Evolutionary conservation across 495 filamentous ascomycete species (phyloP).

Genomic region (Penicillium herquei): DNA sequence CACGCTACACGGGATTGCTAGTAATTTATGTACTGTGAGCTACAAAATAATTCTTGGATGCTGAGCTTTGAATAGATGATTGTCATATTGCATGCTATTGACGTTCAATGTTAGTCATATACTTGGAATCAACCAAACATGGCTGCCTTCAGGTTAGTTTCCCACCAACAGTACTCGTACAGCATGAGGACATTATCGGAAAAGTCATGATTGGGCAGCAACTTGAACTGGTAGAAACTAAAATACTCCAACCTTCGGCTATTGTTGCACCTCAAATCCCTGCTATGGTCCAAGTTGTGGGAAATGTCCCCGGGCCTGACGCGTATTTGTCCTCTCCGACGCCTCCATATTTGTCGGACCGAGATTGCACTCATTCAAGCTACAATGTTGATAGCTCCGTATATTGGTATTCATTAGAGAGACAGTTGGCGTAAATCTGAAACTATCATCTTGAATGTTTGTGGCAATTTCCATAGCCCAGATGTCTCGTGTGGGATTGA

Average conservation of each 20-base stretch:
- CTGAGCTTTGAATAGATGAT: neutral
- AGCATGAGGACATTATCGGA: slow-evolving; percentile 14
- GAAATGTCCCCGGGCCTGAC: slow-evolving; percentile 3
- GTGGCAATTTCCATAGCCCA: too few species aligned
- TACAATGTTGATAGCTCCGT: too few species aligned
- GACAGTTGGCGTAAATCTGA: too few species aligned
- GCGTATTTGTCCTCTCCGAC: slow-evolving; percentile 17
- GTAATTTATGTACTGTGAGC: too few species aligned
- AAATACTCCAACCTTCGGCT: slow-evolving; percentile 3
- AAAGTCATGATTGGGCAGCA: slow-evolving; percentile 14
- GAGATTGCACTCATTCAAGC: too few species aligned
- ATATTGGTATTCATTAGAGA: too few species aligned
- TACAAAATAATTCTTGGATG: neutral
- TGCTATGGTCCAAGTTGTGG: slow-evolving; percentile 9
- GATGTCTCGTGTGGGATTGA: too few species aligned
- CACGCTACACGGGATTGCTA: slow-evolving; percentile 8
- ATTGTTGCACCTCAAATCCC: slow-evolving; percentile 5
- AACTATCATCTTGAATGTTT: too few species aligned
- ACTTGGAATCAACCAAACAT: neutral
- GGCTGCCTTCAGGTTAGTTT: slow-evolving; percentile 1
- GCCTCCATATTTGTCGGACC: slow-evolving; percentile 4
- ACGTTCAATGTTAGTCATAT: neutral
- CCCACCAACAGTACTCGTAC: slow-evolving; percentile 6
- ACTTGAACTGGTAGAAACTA: neutral
- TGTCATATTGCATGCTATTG: neutral